Percentiles rank a stretch among this genome's conserved stretches.
These are phyloP conservation scores for Monosporascus ibericus DNA, from an alignment of 2,329 filamentous ascomycete genomes.

Conservation along the genomic window DNA sequence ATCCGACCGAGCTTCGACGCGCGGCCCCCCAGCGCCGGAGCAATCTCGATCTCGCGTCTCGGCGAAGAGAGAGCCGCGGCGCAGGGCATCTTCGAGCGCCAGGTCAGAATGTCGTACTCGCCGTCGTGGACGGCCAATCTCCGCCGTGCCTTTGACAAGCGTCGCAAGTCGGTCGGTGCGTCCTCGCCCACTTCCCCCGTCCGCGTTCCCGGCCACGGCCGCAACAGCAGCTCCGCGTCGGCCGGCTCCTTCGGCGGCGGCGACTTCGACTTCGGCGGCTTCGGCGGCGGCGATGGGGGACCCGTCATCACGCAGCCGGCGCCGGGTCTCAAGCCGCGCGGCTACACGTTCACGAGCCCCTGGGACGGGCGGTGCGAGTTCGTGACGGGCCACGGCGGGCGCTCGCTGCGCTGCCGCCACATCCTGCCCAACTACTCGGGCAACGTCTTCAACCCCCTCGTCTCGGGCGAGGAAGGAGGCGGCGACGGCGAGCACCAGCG, in stretches of 20 bases:
- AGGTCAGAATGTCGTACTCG: slow-evolving; percentile 52
- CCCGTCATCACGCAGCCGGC: slow-evolving; percentile 36
- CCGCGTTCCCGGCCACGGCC: slow-evolving; percentile 18
- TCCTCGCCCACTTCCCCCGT: slow-evolving; percentile 20
- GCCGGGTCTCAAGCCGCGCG: slow-evolving; percentile 47
- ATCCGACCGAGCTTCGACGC: slow-evolving; percentile 19
- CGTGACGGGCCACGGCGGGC: slow-evolving; percentile 68
- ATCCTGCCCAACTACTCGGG: slow-evolving; percentile 44
- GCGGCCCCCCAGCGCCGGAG: slow-evolving; percentile 18
- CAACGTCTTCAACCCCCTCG: slow-evolving; percentile 38
- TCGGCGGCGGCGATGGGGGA: slow-evolving; percentile 21
- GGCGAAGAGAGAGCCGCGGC: slow-evolving; percentile 3
- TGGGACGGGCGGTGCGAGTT: slow-evolving; percentile 90
- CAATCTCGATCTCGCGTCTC: not conserved
- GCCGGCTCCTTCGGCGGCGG: slow-evolving; percentile 29
- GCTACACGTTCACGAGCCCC: slow-evolving; percentile 75
- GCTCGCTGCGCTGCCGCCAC: slow-evolving; percentile 69
- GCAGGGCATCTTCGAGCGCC: slow-evolving; percentile 41
- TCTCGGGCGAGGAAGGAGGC: slow-evolving; percentile 28
- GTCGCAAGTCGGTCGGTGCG: slow-evolving; percentile 25
- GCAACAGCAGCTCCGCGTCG: slow-evolving; percentile 26
- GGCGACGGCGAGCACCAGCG: slow-evolving; percentile 22
- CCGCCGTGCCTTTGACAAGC: slow-evolving; percentile 35
- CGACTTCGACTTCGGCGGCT: slow-evolving; percentile 21
- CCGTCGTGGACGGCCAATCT: slow-evolving; percentile 43